A percentile compares a stretch with the other conserved stretches of the same genome.
Conservation (phyloP, 2,329 filamentous ascomycete genomes). For the Coniochaeta sp. region DNA sequence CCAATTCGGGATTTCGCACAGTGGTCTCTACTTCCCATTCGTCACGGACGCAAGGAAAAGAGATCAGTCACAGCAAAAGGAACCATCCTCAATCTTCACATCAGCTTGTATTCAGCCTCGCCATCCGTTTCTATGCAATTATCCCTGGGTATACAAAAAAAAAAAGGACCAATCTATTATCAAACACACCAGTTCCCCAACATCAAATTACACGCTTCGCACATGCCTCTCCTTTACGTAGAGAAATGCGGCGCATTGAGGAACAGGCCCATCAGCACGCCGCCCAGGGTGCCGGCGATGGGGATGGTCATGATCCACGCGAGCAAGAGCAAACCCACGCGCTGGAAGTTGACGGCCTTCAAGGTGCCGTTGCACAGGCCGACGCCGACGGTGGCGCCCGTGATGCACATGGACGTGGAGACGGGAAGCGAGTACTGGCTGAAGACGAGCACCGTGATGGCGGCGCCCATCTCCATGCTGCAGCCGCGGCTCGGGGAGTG, state of each 20-base stretch:
- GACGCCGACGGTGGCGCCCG: slow-evolving; percentile 70
- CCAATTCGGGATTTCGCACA: too few species aligned
- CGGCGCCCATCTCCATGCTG: slow-evolving; percentile 76
- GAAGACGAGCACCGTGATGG: slow-evolving; percentile 69
- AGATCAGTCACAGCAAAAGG: neutral
- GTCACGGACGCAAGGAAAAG: neutral
- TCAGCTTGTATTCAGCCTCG: neutral
- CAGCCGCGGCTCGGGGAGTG: slow-evolving; percentile 49
- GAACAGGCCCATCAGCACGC: slow-evolving; percentile 38
- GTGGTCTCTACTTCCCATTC: too few species aligned
- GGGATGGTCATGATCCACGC: slow-evolving; percentile 63
- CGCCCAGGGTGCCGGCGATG: slow-evolving; percentile 50
- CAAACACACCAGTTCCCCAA: neutral
- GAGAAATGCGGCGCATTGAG: slow-evolving; percentile 55
- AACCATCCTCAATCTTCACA: neutral
- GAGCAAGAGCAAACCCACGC: slow-evolving; percentile 58
- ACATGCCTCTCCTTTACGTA: neutral
- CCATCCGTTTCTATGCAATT: neutral
- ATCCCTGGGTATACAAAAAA: neutral
- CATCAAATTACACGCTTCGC: too few species aligned
- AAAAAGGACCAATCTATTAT: neutral
- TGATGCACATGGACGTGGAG: slow-evolving; percentile 74
- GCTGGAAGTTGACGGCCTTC: slow-evolving; percentile 70
- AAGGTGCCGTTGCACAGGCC: slow-evolving; percentile 67
- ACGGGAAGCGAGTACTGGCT: slow-evolving; percentile 70